Percentiles rank a stretch among this genome's conserved stretches.
phyloP scores from a whole-genome alignment of 208 protist species.

The Crithidia brevicula region DNA sequence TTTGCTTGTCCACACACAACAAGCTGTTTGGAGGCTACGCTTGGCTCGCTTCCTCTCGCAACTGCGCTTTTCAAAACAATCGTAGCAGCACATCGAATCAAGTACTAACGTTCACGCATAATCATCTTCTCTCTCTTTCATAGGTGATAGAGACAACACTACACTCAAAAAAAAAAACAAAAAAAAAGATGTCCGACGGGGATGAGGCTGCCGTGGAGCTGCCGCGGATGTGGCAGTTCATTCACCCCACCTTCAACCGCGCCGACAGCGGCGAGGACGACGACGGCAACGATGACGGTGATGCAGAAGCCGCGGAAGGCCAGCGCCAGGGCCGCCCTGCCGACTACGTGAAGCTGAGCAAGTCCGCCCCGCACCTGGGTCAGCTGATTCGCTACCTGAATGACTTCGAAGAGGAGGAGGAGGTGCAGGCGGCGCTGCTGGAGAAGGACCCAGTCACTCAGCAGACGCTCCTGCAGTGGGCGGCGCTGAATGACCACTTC shows the following conservation, averaged over 20 bases:
- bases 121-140: too few species aligned
- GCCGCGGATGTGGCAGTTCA: slow-evolving; percentile 79
- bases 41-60: too few species aligned
- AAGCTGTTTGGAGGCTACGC: too few species aligned
- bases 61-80: too few species aligned
- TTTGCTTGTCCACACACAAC: too few species aligned
- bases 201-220: slow-evolving; percentile 61
- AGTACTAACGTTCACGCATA: slow-evolving; percentile 1
- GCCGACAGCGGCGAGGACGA: slow-evolving; percentile 41
- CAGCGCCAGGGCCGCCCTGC: slow-evolving; percentile 27
- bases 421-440: slow-evolving; percentile 68
- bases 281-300: slow-evolving; percentile 33
- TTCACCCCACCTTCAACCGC: slow-evolving; percentile 65
- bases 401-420: slow-evolving; percentile 86
- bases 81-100: too few species aligned
- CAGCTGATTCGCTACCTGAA: slow-evolving; percentile 82
- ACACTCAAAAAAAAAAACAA: not conserved
- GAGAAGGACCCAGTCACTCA: slow-evolving; percentile 85
- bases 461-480: slow-evolving; percentile 90
- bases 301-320: slow-evolving; percentile 12
- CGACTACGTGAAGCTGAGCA: slow-evolving; percentile 71
- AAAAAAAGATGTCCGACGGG: slow-evolving; percentile 53
- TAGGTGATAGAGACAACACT: too few species aligned
- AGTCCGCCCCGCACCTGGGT: slow-evolving; percentile 67
- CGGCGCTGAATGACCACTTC: slow-evolving; percentile 81